A percentile compares a stretch with the other conserved stretches of the same genome.
Evolutionary conservation across 176 grass and related monocot species (phyloP).

Genomic region (Aegilops bicornis): DNA sequence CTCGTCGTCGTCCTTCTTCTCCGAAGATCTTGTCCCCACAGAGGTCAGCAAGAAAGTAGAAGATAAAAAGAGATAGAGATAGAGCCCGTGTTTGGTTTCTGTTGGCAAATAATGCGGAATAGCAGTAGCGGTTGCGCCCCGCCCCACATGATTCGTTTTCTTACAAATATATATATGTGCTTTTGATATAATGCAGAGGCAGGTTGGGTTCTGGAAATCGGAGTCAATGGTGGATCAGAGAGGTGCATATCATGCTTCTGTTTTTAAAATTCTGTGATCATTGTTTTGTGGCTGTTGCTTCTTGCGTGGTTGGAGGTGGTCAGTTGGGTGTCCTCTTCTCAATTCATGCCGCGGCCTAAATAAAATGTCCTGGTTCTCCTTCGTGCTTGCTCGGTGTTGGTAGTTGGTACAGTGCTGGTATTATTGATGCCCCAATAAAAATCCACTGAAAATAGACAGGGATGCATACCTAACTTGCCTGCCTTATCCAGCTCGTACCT

Average conservation of each 20-base stretch:
- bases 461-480: conserved; percentile 34
- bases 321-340: conserved; percentile 15
- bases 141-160: background rate
- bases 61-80: background rate
- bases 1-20: conserved; percentile 51
- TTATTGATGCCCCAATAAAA: conserved; percentile 34
- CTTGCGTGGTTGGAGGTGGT: conserved; percentile 28
- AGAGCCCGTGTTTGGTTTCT: background rate
- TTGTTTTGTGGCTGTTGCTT: conserved; percentile 29
- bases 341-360: conserved; percentile 27
- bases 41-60: conserved; percentile 30
- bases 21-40: conserved; percentile 43
- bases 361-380: background rate
- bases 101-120: conserved; percentile 4
- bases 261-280: background rate
- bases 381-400: conserved; percentile 21
- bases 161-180: background rate
- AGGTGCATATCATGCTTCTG: conserved; percentile 20
- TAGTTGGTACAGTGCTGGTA: conserved; percentile 29
- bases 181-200: conserved; percentile 33
- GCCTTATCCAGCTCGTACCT: conserved; percentile 21
- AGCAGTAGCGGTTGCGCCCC: background rate
- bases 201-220: conserved; percentile 58
- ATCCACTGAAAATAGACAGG: conserved; percentile 17
- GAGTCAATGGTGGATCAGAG: conserved; percentile 41